These are phyloP conservation scores for Suillus discolor DNA, from an alignment of 768 basidiomycete species.

Conservation along the genomic window DNA sequence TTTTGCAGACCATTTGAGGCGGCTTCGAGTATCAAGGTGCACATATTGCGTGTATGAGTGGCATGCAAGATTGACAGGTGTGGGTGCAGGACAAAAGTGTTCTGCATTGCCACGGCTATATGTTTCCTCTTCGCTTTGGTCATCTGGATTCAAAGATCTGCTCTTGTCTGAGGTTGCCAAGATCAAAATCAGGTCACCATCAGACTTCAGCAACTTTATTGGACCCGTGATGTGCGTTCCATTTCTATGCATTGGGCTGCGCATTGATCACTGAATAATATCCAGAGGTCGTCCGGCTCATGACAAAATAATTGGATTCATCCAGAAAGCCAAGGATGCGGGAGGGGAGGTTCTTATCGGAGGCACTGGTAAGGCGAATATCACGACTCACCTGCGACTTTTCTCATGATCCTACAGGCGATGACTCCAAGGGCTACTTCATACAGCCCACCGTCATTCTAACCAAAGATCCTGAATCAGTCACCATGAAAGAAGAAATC, in stretches of 20 bases:
- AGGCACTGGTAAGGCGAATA: slow-evolving; percentile 60
- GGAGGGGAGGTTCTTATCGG: slow-evolving; percentile 92
- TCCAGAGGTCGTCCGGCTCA: too few relatives aligned
- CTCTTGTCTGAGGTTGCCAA: slow-evolving; percentile 74
- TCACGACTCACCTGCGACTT: background rate
- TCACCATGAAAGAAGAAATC: slow-evolving; percentile 94
- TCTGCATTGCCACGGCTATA: slow-evolving; percentile 92
- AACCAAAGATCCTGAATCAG: slow-evolving; percentile 84
- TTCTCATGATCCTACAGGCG: slow-evolving; percentile 44
- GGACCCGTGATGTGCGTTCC: slow-evolving; percentile 88
- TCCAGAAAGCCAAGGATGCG: slow-evolving; percentile 50
- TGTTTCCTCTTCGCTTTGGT: slow-evolving; percentile 85
- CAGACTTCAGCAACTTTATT: slow-evolving; percentile 84
- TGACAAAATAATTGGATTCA: too few relatives aligned
- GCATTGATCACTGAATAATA: background rate
- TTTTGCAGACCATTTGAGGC: slow-evolving; percentile 82
- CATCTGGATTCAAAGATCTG: slow-evolving; percentile 80
- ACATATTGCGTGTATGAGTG: slow-evolving; percentile 13
- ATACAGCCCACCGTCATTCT: slow-evolving; percentile 93
- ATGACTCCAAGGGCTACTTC: slow-evolving; percentile 92
- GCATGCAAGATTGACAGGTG: background rate
- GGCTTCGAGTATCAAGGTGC: slow-evolving; percentile 96
- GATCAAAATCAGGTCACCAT: slow-evolving; percentile 83
- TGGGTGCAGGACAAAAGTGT: slow-evolving; percentile 83
- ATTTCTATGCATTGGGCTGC: background rate